phyloP scores from a whole-genome alignment of 805 yeast species.

The Wickerhamomyces chaumierensis region DNA sequence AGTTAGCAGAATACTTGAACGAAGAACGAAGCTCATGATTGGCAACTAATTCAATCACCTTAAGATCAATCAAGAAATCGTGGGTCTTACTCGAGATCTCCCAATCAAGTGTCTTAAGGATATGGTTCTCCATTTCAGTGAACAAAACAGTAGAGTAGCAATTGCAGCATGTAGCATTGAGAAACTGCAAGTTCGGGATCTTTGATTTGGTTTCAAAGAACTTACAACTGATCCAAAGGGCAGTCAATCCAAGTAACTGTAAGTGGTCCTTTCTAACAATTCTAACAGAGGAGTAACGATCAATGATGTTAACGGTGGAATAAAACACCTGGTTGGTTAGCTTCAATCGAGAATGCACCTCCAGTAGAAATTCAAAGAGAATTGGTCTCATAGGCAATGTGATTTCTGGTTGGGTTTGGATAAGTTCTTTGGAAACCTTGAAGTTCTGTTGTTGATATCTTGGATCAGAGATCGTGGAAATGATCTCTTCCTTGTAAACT shows the following conservation, averaged over 20 bases:
- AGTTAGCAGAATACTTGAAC: conserved; percentile 42
- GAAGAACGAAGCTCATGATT: conserved; percentile 1
- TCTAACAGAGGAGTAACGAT: conserved; percentile 76
- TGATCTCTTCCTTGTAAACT: conserved; percentile 34
- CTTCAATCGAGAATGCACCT: conserved; percentile 51
- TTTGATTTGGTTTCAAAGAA: conserved; percentile 57
- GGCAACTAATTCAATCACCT: conserved; percentile 23
- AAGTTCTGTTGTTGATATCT: conserved; percentile 22
- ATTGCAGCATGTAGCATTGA: conserved; percentile 46
- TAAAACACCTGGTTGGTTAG: conserved; percentile 56
- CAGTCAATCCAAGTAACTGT: conserved; percentile 77
- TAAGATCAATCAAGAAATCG: conserved; percentile 52
- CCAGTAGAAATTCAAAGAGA: conserved; percentile 72
- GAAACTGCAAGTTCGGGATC: conserved; percentile 40
- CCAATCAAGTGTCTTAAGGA: conserved; percentile 57
- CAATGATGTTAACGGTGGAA: conserved; percentile 62
- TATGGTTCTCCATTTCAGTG: conserved; percentile 58
- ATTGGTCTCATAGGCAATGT: conserved; percentile 55
- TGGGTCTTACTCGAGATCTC: conserved; percentile 48
- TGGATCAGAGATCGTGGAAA: conserved; percentile 18
- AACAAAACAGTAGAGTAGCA: conserved; percentile 46
- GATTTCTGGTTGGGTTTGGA: conserved; percentile 29
- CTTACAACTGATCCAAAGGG: conserved; percentile 85
- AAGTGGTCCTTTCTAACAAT: conserved; percentile 73
- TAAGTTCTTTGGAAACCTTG: conserved; percentile 17